Conservation (phyloP, 1,139 yeast genomes). For the Geotrichum histeridarum region DNA sequence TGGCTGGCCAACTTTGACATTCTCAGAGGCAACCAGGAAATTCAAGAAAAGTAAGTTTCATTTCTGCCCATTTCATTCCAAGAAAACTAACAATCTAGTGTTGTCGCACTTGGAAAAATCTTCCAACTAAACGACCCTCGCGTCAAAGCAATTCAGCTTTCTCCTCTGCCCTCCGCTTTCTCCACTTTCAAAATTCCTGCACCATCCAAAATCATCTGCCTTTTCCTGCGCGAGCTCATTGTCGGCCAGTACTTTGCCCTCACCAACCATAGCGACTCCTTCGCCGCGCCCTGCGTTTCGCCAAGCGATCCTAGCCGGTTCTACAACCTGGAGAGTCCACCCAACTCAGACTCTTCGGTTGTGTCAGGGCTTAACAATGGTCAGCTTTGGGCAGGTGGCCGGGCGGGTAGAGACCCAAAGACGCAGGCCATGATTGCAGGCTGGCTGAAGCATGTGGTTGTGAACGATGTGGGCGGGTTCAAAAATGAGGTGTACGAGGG, state of each 20-base stretch:
- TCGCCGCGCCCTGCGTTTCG: background rate
- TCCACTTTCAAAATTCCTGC: constrained; percentile 64
- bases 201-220: constrained; percentile 64
- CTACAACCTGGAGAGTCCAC: constrained; percentile 2
- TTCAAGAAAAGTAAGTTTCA: constrained; percentile 47
- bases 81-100: constrained; percentile 23
- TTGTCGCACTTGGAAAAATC: constrained; percentile 62
- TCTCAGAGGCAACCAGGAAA: constrained; percentile 70
- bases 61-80: background rate
- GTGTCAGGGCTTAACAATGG: too few relatives aligned
- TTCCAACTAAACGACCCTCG: constrained; percentile 55
- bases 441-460: constrained; percentile 62
- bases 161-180: constrained; percentile 54
- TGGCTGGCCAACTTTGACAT: constrained; percentile 83
- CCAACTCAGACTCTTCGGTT: background rate
- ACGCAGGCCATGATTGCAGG: constrained; percentile 44
- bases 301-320: background rate
- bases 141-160: constrained; percentile 50
- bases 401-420: constrained; percentile 25
- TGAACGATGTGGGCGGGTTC: constrained; percentile 53
- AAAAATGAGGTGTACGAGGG: constrained; percentile 33
- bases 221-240: constrained; percentile 62
- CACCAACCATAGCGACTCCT: background rate
- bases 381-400: background rate
- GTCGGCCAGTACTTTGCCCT: constrained; percentile 29